A percentile compares a stretch with the other conserved stretches of the same genome.
Evolutionary conservation across 352 stramenopile species (phyloP).

Genomic region (Pythium rhizo-oryzae): DNA sequence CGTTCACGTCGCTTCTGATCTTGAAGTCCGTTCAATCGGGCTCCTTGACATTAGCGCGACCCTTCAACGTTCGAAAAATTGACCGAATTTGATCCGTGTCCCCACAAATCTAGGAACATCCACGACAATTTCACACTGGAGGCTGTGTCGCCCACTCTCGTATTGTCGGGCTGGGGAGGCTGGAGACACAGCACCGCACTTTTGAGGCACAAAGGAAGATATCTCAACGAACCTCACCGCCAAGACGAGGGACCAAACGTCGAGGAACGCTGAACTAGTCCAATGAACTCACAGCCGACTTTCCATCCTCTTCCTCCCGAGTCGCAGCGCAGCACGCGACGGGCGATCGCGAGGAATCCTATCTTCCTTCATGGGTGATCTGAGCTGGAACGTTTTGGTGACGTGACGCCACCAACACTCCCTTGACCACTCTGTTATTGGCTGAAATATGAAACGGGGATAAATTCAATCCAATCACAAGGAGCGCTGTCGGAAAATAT

Average conservation of each 20-base stretch:
- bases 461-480: slow-evolving; percentile 1
- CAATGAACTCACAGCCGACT: neutral
- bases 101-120: no score
- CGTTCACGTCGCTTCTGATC: no score
- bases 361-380: neutral
- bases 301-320: neutral
- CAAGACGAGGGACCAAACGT: neutral
- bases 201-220: no score
- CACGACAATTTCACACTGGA: no score
- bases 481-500: neutral
- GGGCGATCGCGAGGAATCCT: neutral
- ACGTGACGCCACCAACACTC: slow-evolving; percentile 1
- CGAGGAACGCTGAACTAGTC: neutral
- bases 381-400: slow-evolving; percentile 1
- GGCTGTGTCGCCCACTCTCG: no score
- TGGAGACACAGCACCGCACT: no score
- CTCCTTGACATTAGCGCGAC: no score
- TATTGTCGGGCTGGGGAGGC: no score
- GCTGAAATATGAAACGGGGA: neutral
- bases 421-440: neutral
- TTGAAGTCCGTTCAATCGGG: no score
- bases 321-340: neutral
- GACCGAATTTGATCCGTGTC: no score
- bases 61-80: no score
- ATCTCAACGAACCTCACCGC: no score